Percentiles rank a stretch among this genome's conserved stretches.
Conservation (phyloP, 768 basidiomycete genomes). For the Hypholoma sublateritium region DNA sequence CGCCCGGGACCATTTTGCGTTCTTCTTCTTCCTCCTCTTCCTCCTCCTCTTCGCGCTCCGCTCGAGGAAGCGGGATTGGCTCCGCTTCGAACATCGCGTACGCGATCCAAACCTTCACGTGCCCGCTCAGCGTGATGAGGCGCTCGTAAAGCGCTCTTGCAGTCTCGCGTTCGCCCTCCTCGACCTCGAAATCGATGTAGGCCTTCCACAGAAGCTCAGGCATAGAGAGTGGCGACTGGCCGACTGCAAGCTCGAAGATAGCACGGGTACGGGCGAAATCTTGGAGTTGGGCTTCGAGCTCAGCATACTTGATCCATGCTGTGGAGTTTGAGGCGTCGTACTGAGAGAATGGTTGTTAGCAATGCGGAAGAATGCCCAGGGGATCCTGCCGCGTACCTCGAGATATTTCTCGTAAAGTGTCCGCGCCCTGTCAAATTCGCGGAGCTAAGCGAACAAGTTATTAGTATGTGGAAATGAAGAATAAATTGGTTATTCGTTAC, state of each 20-base stretch:
- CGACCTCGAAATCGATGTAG: conserved; percentile 95
- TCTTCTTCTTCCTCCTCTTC: conserved; percentile 68
- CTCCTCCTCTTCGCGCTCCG: conserved; percentile 70
- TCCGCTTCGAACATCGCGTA: conserved; percentile 92
- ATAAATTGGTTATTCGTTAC: conserved; percentile 48
- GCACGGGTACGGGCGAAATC: conserved; percentile 89
- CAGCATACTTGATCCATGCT: conserved; percentile 96
- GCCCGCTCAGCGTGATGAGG: conserved; percentile 79
- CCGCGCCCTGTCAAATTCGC: conserved; percentile 94
- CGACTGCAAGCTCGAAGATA: conserved; percentile 89
- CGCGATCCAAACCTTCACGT: conserved; percentile 97
- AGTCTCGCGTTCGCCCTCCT: conserved; percentile 87
- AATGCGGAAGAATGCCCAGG: conserved; percentile 40
- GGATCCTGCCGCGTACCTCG: conserved; percentile 86
- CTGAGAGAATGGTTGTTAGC: conserved; percentile 36
- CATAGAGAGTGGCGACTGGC: conserved; percentile 87
- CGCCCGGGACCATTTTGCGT: conserved; percentile 69
- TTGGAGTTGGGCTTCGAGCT: conserved; percentile 84
- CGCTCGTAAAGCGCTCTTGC: conserved; percentile 89
- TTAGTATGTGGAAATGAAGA: background rate
- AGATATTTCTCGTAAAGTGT: conserved; percentile 92
- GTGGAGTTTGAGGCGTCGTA: conserved; percentile 88
- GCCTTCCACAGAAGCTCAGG: conserved; percentile 94
- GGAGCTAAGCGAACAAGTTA: conserved; percentile 47
- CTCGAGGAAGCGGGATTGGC: conserved; percentile 63